Base-by-base conservation (phyloP, 1,139 yeast genomes). In the Geotrichum histeridarum region DNA sequence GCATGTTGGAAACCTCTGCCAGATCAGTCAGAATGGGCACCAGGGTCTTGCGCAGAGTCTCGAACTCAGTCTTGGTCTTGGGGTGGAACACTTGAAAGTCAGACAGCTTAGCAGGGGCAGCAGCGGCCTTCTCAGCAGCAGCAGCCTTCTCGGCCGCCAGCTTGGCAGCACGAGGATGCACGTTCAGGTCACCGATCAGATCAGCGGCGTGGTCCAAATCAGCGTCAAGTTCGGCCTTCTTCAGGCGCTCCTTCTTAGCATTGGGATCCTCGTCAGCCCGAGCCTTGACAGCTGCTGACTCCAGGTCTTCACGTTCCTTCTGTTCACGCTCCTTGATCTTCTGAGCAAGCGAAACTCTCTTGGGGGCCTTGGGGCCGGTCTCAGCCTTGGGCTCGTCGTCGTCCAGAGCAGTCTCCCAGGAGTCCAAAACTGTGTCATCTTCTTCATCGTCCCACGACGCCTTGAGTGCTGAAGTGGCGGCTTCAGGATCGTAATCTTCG, bases 141-240 rank as follows among this genome's bases (percentile, higher is more conserved):
- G 94, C 90, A 4, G 89, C 77, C 55, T 84, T 71, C 39, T 93
- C 93, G 2, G 90, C 77, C 17, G 75, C 73, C 17, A 68, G 63
- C 38, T 71, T 65, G 32, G 71, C 71, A 50, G 77, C 73, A 54
- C 73, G 73, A 51, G 82, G 80, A 61, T 79, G 76, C 66, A 76
- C 76, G 60, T 80, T 77, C 52, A 65, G 85, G 35, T 90, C 91
- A 37, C 93, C 96, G 67, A 93, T 89, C 64, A 93, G 77, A 64
- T 89, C 95, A 31, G 96, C 93, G 27, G 98, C 98, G 68, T 88
- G 86, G 72, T 86, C 87, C 71, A 93, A 77, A 73, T 93, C 99
- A 36, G 95, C 81, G 49, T 81, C 84, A 57, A 88, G 67, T 72
- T 93, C 95, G 15, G 93, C 95, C 67, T 84, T 76, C 67, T 78